A percentile compares a stretch with the other conserved stretches of the same genome.
These are phyloP conservation scores for Dunaliella primolecta DNA, from an alignment of 139 green algal genomes.

Conservation along the genomic window DNA sequence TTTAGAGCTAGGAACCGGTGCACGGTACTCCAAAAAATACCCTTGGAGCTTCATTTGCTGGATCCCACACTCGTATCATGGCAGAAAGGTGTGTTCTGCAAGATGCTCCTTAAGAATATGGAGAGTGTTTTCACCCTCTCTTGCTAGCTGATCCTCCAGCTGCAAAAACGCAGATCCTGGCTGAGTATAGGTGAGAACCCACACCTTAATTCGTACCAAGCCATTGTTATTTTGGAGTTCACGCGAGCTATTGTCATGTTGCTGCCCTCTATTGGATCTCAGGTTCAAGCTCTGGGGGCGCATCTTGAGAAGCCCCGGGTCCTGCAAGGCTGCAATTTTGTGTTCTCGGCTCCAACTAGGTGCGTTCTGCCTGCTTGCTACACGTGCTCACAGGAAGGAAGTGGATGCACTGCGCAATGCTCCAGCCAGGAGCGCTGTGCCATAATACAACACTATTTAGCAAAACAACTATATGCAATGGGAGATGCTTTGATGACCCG, in stretches of 20 bases:
- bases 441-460: not conserved
- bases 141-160: too few species aligned
- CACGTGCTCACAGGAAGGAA: conserved; percentile 42
- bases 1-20: too few species aligned
- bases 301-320: conserved; percentile 59
- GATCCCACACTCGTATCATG: too few species aligned
- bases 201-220: too few species aligned
- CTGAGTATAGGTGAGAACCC: too few species aligned
- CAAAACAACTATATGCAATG: not conserved
- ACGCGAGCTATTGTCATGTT: too few species aligned
- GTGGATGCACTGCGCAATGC: not conserved
- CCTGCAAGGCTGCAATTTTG: conserved; percentile 68
- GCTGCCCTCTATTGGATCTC: too few species aligned
- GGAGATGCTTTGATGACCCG: not conserved
- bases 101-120: not conserved
- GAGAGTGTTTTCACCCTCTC: not conserved
- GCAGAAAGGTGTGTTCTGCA: not conserved
- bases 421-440: not conserved
- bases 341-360: conserved; percentile 81
- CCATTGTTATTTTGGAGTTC: too few species aligned
- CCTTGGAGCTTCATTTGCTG: too few species aligned
- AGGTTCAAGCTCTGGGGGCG: conserved; percentile 43
- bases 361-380: not conserved
- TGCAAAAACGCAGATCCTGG: too few species aligned
- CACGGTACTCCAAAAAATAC: too few species aligned